Base-by-base conservation (phyloP, 257 asterid species). In the Asclepias syriaca region DNA sequence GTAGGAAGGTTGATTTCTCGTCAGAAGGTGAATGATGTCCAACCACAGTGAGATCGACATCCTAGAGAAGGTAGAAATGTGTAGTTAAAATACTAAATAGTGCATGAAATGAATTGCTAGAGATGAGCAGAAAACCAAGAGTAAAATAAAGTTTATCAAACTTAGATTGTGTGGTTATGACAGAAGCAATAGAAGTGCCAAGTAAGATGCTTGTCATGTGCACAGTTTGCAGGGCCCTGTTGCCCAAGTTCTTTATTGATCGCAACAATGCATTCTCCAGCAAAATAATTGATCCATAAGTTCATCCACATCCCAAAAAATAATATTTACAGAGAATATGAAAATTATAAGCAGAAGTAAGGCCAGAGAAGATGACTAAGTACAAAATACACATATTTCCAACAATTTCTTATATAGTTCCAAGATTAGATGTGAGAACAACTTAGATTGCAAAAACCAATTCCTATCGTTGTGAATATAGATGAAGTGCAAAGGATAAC, bases 1-100 rank as follows among this genome's bases (percentile, higher is more conserved):
- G 98, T 45, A 78, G 40, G 73, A 84, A 93, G 81, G 79, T 78
- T 58, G 96, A 88, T 59, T 78, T 78, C 63, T 80, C 75, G 37
- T 89, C 87, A 39, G 89, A 46, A 53, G 89, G 91, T 50, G 87
- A 83, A n/a, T 71, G 81, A 37, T 75, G 66, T 68, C 75, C 84
- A 27, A 66, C 61, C 71, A 65, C 80, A 70, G 79, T 77, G 76
- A 68, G 46, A 71, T 87, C 86, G 75, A 74, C 81, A 77, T 88
- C 96, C 98, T 88, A 65, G 34, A 3, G 76, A 77, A 64, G 43
- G 49, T 45, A 74, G 68, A 69, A 68, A 80, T 18, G 70, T 45
- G 75, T 49, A 49, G 79, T 71, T 78, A 71, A 32, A 18, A 5
- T 37, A 51, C 8, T 21, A 14, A 63, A 18, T 34, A 63, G 13